These are phyloP conservation scores for Spathaspora sp. DNA, from an alignment of 1,139 yeast species.

Conservation along the genomic window DNA sequence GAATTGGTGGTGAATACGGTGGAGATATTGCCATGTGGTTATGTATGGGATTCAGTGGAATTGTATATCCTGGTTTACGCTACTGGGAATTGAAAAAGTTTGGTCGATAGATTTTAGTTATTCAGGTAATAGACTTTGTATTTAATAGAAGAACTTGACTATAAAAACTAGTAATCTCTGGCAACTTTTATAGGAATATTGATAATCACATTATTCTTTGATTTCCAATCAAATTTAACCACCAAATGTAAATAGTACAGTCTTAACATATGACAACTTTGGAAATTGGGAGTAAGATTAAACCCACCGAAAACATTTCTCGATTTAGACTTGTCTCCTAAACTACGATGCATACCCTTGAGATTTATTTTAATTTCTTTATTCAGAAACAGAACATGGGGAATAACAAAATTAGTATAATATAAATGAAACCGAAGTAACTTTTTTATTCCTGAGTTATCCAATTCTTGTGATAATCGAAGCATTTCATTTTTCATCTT, in stretches of 20 bases:
- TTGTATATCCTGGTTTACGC: slow-evolving; percentile 63
- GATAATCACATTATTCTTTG: slow-evolving; percentile 5
- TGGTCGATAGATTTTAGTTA: slow-evolving; percentile 32
- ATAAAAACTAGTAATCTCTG: too few relatives aligned
- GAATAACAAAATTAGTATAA: not conserved
- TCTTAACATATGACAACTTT: slow-evolving; percentile 32
- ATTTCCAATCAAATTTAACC: slow-evolving; percentile 18
- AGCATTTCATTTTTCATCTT: slow-evolving; percentile 18
- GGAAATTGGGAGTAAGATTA: slow-evolving; percentile 38
- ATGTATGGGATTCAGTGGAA: slow-evolving; percentile 68
- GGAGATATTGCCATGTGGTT: slow-evolving; percentile 86
- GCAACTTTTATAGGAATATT: slow-evolving; percentile 8
- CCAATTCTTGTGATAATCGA: slow-evolving; percentile 5
- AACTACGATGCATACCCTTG: not conserved
- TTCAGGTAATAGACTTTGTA: not conserved
- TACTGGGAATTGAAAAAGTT: slow-evolving; percentile 59
- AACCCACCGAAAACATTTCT: slow-evolving; percentile 13
- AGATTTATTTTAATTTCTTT: not conserved
- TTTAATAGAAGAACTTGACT: not conserved
- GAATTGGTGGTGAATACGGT: slow-evolving; percentile 53
- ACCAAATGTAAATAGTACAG: slow-evolving; percentile 32
- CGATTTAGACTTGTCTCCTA: not conserved
- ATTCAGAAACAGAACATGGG: not conserved
- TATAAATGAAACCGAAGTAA: not conserved
- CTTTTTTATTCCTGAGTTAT: not conserved